A percentile compares a stretch with the other conserved stretches of the same genome.
Evolutionary conservation across 257 asterid species (phyloP).

Genomic region (Solanum boliviense): DNA sequence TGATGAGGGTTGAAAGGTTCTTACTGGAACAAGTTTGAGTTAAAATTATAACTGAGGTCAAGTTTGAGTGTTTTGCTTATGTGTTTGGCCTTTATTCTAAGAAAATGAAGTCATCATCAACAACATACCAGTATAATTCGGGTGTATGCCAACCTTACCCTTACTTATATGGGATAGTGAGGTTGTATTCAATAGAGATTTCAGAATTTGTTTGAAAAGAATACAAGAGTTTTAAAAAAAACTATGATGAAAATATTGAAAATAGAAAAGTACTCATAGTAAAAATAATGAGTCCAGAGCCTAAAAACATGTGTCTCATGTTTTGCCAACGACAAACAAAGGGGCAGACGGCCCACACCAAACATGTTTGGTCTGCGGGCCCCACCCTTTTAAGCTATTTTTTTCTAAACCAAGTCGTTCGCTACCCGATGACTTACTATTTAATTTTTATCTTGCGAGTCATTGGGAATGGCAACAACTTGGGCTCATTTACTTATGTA

Average conservation of each 20-base stretch:
- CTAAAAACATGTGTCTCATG: neutral
- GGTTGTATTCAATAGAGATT: neutral
- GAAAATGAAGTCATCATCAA: neutral
- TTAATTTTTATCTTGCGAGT: neutral
- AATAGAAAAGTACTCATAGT: neutral
- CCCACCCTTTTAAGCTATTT: neutral
- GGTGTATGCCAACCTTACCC: neutral
- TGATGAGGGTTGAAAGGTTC: neutral
- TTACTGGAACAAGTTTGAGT: neutral
- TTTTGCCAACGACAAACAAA: neutral
- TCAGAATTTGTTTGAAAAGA: neutral
- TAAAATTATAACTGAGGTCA: neutral
- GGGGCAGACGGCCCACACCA: neutral
- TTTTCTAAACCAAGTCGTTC: no score
- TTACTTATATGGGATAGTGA: neutral
- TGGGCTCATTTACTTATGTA: neutral
- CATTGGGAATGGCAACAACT: neutral
- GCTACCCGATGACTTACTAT: neutral
- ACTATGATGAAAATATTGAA: neutral
- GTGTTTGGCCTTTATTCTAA: neutral
- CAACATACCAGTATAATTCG: neutral
- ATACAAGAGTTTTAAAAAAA: neutral
- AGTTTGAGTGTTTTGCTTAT: neutral
- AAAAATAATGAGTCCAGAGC: neutral
- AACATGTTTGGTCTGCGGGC: neutral